Evolutionary conservation across 352 stramenopile species (phyloP).

Genomic region (Globisporangium radiosum): DNA sequence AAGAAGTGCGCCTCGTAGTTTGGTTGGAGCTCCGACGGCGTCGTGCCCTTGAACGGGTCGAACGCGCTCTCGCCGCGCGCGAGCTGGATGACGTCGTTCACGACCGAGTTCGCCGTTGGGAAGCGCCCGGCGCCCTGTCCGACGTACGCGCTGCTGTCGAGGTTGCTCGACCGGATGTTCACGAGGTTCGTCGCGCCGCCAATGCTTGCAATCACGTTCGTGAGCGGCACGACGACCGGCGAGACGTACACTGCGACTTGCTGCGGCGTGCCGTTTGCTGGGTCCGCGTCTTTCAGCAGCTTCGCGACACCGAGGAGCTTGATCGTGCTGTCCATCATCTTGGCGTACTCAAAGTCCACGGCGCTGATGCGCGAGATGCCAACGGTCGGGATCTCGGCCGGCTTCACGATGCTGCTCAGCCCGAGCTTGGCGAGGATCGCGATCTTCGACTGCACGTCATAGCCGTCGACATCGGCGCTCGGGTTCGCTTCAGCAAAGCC

Average conservation of each 20-base stretch:
- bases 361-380: constrained; percentile 91
- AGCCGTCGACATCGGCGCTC: constrained; percentile 94
- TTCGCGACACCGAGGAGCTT: constrained; percentile 92
- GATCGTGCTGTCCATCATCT: constrained; percentile 94
- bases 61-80: constrained; percentile 79
- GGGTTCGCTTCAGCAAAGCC: constrained; percentile 94
- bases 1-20: constrained; percentile 94
- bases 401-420: constrained; percentile 88
- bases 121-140: constrained; percentile 92
- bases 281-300: constrained; percentile 66
- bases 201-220: constrained; percentile 87
- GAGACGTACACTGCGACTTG: constrained; percentile 93
- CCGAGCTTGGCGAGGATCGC: constrained; percentile 92
- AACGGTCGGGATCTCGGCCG: constrained; percentile 85
- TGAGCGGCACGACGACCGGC: constrained; percentile 86
- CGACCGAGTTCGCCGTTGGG: constrained; percentile 94
- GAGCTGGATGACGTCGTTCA: constrained; percentile 94
- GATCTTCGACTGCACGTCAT: constrained; percentile 96
- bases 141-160: constrained; percentile 88
- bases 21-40: constrained; percentile 64
- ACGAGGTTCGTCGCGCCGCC: constrained; percentile 90
- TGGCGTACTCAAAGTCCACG: constrained; percentile 95
- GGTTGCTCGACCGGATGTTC: constrained; percentile 85
- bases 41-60: constrained; percentile 77
- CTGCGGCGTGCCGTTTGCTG: constrained; percentile 53